Percentiles rank a stretch among this genome's conserved stretches.
These are phyloP conservation scores for Xylaria sp. DNA, from an alignment of 2,329 filamentous ascomycete genomes.

Conservation along the genomic window DNA sequence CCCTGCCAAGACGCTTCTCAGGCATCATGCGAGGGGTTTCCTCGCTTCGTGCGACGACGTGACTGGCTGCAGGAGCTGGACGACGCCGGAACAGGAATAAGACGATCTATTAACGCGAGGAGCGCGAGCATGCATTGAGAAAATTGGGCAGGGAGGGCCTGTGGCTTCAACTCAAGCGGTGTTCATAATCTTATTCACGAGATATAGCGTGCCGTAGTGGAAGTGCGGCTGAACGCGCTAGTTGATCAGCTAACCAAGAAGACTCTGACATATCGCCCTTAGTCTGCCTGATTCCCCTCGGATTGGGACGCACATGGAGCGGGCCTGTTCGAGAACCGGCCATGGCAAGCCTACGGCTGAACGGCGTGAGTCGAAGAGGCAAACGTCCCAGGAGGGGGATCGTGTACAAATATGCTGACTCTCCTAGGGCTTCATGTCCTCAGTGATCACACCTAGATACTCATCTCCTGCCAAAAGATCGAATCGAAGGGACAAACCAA, in stretches of 20 bases:
- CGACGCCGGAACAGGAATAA: constrained; percentile 27
- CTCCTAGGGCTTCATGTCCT: neutral
- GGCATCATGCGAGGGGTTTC: neutral
- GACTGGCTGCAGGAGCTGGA: constrained; percentile 29
- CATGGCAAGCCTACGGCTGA: constrained; percentile 3
- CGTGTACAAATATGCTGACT: constrained; percentile 25
- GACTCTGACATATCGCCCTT: constrained; percentile 2
- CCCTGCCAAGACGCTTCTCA: constrained; percentile 34
- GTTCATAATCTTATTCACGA: constrained; percentile 15
- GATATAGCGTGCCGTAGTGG: neutral
- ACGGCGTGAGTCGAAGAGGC: neutral
- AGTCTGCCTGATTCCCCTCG: neutral
- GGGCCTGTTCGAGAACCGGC: constrained; percentile 16
- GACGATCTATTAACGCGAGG: constrained; percentile 1
- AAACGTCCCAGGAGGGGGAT: neutral
- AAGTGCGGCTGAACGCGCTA: constrained; percentile 38
- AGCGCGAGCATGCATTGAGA: neutral
- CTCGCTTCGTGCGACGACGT: constrained; percentile 31
- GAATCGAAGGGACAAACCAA: neutral
- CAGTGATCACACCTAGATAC: neutral
- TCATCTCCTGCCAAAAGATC: neutral
- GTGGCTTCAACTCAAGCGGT: constrained; percentile 4
- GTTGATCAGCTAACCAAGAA: constrained; percentile 28
- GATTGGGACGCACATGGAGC: constrained; percentile 10
- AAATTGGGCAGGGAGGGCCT: constrained; percentile 6